A percentile compares a stretch with the other conserved stretches of the same genome.
phyloP scores from a whole-genome alignment of 2,329 filamentous ascomycete species.

The Cercospora nicotianae region DNA sequence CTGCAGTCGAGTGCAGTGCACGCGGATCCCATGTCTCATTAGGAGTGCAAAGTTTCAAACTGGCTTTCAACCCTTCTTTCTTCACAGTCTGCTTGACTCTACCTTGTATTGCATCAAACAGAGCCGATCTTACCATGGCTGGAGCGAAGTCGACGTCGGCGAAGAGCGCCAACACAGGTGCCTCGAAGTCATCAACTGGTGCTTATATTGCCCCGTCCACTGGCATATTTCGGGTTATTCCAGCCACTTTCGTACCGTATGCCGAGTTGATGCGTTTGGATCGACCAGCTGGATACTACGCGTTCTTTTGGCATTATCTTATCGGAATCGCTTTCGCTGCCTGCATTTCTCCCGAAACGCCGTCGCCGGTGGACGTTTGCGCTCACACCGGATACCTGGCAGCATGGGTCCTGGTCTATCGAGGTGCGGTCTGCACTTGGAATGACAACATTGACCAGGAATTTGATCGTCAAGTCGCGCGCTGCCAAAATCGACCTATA shows the following conservation, averaged over 20 bases:
- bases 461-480: slow-evolving; percentile 14
- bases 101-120: neutral
- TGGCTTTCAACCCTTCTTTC: neutral
- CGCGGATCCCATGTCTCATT: neutral
- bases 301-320: slow-evolving; percentile 21
- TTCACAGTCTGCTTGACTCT: neutral
- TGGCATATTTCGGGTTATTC: slow-evolving; percentile 16
- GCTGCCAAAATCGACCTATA: slow-evolving; percentile 17
- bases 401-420: slow-evolving; percentile 16
- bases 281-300: slow-evolving; percentile 19
- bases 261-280: slow-evolving; percentile 20
- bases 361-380: slow-evolving; percentile 1
- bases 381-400: slow-evolving; percentile 7
- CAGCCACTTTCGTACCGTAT: slow-evolving; percentile 13
- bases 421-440: slow-evolving; percentile 19
- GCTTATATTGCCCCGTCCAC: slow-evolving; percentile 11
- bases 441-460: slow-evolving; percentile 23
- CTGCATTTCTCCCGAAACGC: slow-evolving; percentile 4
- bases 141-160: neutral
- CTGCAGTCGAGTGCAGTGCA: neutral
- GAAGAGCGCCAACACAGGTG: neutral
- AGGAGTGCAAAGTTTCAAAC: neutral
- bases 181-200: neutral
- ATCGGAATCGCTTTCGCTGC: slow-evolving; percentile 18
- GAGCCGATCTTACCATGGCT: neutral